phyloP scores from a whole-genome alignment of 2,329 filamentous ascomycete species.

The Ceratocystis eucalypticola region DNA sequence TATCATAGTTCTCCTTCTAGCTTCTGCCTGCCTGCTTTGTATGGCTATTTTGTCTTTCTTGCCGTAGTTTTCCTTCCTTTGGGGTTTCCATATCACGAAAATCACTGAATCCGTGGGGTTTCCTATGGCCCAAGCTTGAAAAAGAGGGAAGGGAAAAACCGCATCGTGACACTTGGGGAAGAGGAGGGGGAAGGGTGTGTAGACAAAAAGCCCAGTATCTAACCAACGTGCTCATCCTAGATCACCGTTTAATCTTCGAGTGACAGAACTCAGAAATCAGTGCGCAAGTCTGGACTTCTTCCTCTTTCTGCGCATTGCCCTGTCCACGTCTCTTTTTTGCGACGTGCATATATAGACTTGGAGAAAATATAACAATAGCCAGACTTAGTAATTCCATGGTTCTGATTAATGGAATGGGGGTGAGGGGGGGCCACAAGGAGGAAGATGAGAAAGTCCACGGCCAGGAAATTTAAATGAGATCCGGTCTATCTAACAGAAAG shows the following conservation, averaged over 20 bases:
- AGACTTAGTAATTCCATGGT: not conserved
- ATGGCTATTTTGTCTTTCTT: not conserved
- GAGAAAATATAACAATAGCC: not conserved
- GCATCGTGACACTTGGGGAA: not conserved
- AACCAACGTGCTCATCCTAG: not conserved
- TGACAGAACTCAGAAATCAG: not conserved
- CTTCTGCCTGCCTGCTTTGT: not conserved
- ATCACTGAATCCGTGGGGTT: not conserved
- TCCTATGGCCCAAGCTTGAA: not conserved
- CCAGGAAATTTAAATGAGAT: not conserved
- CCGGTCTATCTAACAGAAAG: not conserved
- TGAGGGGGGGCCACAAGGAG: not conserved
- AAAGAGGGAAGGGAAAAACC: not conserved
- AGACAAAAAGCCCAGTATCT: not conserved
- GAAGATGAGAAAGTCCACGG: not conserved
- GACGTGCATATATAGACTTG: not conserved
- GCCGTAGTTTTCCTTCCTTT: not conserved
- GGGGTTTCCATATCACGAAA: not conserved
- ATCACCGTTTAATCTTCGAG: not conserved
- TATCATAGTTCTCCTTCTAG: constrained; percentile 1
- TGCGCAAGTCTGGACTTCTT: not conserved
- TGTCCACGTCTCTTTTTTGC: not conserved
- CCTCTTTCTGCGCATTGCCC: not conserved
- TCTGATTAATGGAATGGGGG: not conserved
- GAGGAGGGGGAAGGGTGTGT: not conserved